Evolutionary conservation across 169 alveolate genomes (phyloP), one percentile per base, ranked within the genome.

Genomic region (Cyclospora cayetanensis): DNA sequence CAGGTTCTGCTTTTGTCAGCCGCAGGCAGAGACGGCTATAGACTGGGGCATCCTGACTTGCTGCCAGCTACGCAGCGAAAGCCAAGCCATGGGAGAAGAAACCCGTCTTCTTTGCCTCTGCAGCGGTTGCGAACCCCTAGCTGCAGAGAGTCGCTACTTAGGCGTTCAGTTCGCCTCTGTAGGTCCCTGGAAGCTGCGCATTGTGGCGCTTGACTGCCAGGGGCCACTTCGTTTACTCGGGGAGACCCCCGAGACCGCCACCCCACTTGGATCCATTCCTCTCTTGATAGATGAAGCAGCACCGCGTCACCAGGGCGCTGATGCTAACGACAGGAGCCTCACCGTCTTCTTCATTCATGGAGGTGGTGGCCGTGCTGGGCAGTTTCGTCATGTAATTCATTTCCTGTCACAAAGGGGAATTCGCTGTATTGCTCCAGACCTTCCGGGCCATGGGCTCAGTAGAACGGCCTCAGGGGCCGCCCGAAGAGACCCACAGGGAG

Each of bases 361-460:
- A 22, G 42, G 39, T 1, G 82, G 91, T 4, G 91, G 91, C 79
- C 53, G 91, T 1, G 91, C 83, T 0, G 91, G 83, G 31, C 91
- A 84, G 65, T 84, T 84, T 39, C 63, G 68, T 5, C 91, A 84
- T 46, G 46, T 31, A 65, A 22, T 84, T 5, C 83, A 84, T 34
- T 84, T 39, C 34, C 83, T 84, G 22, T 41, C 91, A 0, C 83
- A 84, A 68, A 15, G 91, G 29, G 91, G 91, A 25, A 18, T 53
- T 12, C 83, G 82, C 42, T 60, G 80, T n/a, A 42, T 84, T 27
- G 91, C 91, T 4, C 77, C 72, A 1, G 91, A 84, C 35, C 91
- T 84, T 18, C 91, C 91, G 0, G 91, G 91, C 34, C 83, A 60
- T 43, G 91, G 91, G 1, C 68, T 55, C 53, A 84, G 91, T 50